A percentile compares a stretch with the other conserved stretches of the same genome.
Conservation (phyloP, 345 rosid genomes). For the Linum trigynum region DNA sequence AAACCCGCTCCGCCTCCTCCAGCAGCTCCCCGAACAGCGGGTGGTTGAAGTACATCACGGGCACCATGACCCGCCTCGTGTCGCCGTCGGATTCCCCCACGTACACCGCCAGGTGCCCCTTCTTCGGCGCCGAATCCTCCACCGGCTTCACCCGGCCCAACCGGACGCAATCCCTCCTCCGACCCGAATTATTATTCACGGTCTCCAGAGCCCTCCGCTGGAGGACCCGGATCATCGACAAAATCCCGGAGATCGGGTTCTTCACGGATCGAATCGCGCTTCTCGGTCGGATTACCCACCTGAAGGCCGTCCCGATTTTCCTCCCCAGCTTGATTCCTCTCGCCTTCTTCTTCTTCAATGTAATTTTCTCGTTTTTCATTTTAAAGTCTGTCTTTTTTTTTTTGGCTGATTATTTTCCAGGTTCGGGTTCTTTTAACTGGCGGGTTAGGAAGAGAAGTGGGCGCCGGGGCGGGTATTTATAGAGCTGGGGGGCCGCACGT, state of each 20-base stretch:
- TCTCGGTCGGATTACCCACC: constrained; percentile 30
- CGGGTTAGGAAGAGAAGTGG: too few relatives aligned
- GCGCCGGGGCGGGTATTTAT: too few relatives aligned
- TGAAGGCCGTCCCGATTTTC: constrained; percentile 38
- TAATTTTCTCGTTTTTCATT: background rate
- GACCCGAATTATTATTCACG: constrained; percentile 19
- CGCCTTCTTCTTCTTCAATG: constrained; percentile 18
- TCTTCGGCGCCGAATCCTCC: constrained; percentile 33
- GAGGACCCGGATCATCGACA: constrained; percentile 26
- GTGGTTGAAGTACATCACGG: constrained; percentile 74
- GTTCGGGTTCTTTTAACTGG: too few relatives aligned
- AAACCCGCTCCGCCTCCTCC: constrained; percentile 59
- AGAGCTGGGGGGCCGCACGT: too few relatives aligned
- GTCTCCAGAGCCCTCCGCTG: constrained; percentile 25
- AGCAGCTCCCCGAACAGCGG: constrained; percentile 70
- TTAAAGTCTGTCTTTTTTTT: background rate
- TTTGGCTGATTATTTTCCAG: too few relatives aligned
- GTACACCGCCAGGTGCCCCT: constrained; percentile 69
- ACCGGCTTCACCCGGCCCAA: constrained; percentile 31
- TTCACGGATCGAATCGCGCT: background rate
- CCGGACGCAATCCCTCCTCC: constrained; percentile 20
- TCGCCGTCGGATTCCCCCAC: constrained; percentile 46
- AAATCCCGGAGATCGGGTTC: constrained; percentile 32
- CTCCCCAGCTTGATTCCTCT: constrained; percentile 49
- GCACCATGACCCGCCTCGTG: constrained; percentile 46